Evolutionary conservation across 306 rosid genomes (phyloP), one percentile per base, ranked within the genome.

Genomic region (Pueraria montana): DNA sequence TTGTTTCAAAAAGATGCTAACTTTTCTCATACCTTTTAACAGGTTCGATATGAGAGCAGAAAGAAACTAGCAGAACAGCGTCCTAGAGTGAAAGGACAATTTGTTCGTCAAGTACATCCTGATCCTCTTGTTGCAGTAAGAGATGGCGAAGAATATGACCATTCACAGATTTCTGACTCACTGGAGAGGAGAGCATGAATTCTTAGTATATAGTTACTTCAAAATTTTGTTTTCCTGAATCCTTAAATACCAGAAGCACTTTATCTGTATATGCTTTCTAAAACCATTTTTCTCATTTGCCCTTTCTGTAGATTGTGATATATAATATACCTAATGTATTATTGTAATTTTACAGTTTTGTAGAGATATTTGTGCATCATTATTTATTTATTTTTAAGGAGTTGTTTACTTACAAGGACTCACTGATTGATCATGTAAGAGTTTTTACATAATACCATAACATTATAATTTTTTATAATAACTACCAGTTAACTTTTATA

Each of bases 1-100:
- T 80, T 64, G 55, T 77, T 45, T 53, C 49, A 13, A 2, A 34
- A 16, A 20, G 16, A 50, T 79, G 62, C 86, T 82, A 46, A 84
- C 64, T 36, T 53, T 76, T 76, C 74, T 85, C 84, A 74, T 63
- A 3, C 40, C 82, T 76, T 77, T 32, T 45, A 24, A 58, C 75
- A 96, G 99, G 99, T 96, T 83, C 97, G 98, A 38, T 96, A 96
- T 3, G 99, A 96, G 91, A 96, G 99, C 93, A 85, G 99, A 82
- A 96, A 96, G 86, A 96, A 96, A 87, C 93, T 96, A 18, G 99
- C 99, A 17, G 99, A 96, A 89, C 98, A 94, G 87, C 97, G 99
- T 36, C 99, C 97, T 1, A 85, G 99, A 88, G 89, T 96, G 64
- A 96, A 96, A 86, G 99, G 99, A 81, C 99, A 96, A 84, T 94